Evolutionary conservation across 2,329 filamentous ascomycete genomes (phyloP).

Genomic region (Onygenales sp.): DNA sequence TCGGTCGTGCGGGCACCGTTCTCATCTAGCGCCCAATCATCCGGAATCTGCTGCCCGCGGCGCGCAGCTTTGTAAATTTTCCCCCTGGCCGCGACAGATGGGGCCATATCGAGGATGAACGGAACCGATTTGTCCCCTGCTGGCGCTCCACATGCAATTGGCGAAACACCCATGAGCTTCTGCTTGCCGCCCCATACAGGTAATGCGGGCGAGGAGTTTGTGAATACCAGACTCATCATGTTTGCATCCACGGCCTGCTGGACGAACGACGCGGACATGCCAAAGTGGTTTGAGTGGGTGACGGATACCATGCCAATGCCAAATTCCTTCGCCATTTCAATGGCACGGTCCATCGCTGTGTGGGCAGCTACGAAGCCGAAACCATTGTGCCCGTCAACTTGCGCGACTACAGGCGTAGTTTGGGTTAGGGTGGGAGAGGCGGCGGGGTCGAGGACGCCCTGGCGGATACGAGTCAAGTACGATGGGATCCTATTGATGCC

Average conservation of each 20-base stretch:
- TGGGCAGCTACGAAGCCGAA: slow-evolving; percentile 68
- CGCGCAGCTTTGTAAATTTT: slow-evolving; percentile 38
- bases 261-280: slow-evolving; percentile 74
- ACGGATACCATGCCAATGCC: slow-evolving; percentile 70
- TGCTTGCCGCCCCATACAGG: slow-evolving; percentile 60
- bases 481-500: slow-evolving; percentile 69
- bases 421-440: slow-evolving; percentile 51
- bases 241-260: slow-evolving; percentile 64
- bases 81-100: slow-evolving; percentile 35
- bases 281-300: slow-evolving; percentile 72
- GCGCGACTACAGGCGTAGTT: slow-evolving; percentile 61
- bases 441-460: slow-evolving; percentile 55
- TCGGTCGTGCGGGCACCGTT: slow-evolving; percentile 63
- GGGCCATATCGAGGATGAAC: slow-evolving; percentile 47
- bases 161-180: slow-evolving; percentile 64
- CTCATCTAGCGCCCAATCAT: slow-evolving; percentile 63
- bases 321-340: slow-evolving; percentile 52
- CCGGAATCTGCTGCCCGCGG: slow-evolving; percentile 33
- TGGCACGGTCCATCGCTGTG: slow-evolving; percentile 55
- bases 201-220: slow-evolving; percentile 62
- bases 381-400: slow-evolving; percentile 58
- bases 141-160: slow-evolving; percentile 65
- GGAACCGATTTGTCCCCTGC: slow-evolving; percentile 43
- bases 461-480: slow-evolving; percentile 63
- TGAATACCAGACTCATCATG: slow-evolving; percentile 63